Evolutionary conservation across 257 asterid genomes (phyloP), one percentile per base, ranked within the genome.

Genomic region (Lavandula angustifolia): DNA sequence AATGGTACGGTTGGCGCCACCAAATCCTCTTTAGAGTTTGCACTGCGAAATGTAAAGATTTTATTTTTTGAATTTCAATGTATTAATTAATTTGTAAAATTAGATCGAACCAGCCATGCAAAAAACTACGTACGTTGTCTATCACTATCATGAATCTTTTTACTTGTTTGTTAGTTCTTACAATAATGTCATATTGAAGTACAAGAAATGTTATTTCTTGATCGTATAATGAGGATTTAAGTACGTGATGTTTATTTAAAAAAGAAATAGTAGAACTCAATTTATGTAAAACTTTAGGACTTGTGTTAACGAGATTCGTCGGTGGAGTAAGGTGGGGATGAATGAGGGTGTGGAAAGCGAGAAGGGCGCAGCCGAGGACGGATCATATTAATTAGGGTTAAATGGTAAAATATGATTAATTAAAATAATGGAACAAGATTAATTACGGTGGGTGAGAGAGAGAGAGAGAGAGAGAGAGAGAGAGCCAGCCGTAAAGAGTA

Each of bases 301-400:
- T 9, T 7, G 18, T 69, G 68, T 69, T 51, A 11, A 43, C 8
- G 62, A 70, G 75, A 73, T 69, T 60, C 54, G 89, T 77, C 86
- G 85, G 86, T 74, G 55, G 49, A 65, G 57, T 60, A 54, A 54
- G 58, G 27, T 22, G 56, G 14, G 35, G 46, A 57, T 34, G 18
- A 29, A 22, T 22, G 48, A 27, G 67, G 42, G 54, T 43, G 16
- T 49, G 41, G 54, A 44, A 35, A 57, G 79, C 86, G 85, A 73
- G 66, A 75, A 77, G 75, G 52, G 33, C 84, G 95, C 89, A 88
- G 82, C 82, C 85, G 59, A 84, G 80, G 68, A 74, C 83, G 90
- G 96, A 86, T 88, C 95, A 68, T 37, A 73, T 75, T 78, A 60
- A 80, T 79, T 63, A 9, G 58, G 40, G 35, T 14, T 70, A 34